Evolutionary conservation across 306 rosid species (phyloP), one percentile per base, ranked within the genome.

Genomic region (Sindora glabra): DNA sequence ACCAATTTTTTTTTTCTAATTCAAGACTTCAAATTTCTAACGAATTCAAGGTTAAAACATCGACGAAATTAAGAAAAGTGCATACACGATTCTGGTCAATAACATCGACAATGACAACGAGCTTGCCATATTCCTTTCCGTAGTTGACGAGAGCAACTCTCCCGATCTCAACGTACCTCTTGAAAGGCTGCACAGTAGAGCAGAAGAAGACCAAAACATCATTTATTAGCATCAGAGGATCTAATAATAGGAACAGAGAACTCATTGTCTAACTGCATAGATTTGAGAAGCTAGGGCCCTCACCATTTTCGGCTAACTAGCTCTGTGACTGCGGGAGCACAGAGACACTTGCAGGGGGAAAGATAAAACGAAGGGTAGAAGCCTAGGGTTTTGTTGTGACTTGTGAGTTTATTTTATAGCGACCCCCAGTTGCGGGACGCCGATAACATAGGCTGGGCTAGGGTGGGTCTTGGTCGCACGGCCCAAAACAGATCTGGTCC

Each of bases 141-240:
- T 83, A 89, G 85, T 94, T 94, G 82, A 94, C 64, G 44, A 89
- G 89, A 36, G 87, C 99, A 2, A 94, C 87, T 76, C 99, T 77
- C 18, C 97, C 99, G 79, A 89, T 84, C 94, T 94, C 99, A 6
- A 89, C 83, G 70, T 41, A 89, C 68, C 99, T 82, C 85, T 89
- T 94, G 87, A 89, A 89, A 56, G 99, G 97, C 95, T 91, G 64
- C 44, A 41, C 50, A 12, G 17, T 3, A 57, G 13, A 32, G 18
- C 32, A 23, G 24, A 29, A 12, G 2, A 2, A 52, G 25, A 7
- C 1, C 2, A 0, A 22, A n/a, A n/a, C n/a, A n/a, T n/a, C 34
- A 4, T 33, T 6, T 0, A 37, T 44, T 16, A 47, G 19, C 22
- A 56, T 15, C 25, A 32, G 24, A 49, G 16, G 19, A 14, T 24